Evolutionary conservation across 768 basidiomycete genomes (phyloP).

Genomic region (Xerocomellus intermedius): DNA sequence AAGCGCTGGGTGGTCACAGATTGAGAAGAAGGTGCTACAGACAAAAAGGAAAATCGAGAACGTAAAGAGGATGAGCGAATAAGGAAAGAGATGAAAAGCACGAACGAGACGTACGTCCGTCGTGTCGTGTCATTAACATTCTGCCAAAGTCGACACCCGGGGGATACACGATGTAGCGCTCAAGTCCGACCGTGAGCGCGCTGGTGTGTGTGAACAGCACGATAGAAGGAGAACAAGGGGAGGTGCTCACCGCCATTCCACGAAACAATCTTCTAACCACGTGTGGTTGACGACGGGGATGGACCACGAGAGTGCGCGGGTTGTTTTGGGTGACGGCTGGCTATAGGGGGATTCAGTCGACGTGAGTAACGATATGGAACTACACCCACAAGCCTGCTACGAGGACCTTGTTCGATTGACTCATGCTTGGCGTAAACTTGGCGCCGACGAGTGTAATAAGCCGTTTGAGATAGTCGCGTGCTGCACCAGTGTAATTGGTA

Average conservation of each 20-base stretch:
- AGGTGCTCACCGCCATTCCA: slow-evolving; percentile 58
- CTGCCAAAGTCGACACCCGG: slow-evolving; percentile 62
- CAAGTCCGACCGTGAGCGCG: slow-evolving; percentile 56
- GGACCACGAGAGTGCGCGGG: slow-evolving; percentile 74
- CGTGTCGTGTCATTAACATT: slow-evolving; percentile 30
- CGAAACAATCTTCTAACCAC: slow-evolving; percentile 90
- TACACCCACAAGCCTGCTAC: slow-evolving; percentile 77
- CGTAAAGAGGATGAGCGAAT: background rate
- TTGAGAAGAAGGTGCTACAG: slow-evolving; percentile 9
- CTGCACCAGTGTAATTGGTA: slow-evolving; percentile 85
- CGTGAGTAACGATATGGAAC: background rate
- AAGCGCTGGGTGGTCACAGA: background rate
- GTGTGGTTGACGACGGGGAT: slow-evolving; percentile 87
- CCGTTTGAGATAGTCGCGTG: slow-evolving; percentile 85
- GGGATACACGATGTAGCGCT: slow-evolving; percentile 71
- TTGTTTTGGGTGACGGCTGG: slow-evolving; percentile 54
- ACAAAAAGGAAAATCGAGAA: background rate
- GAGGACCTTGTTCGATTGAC: slow-evolving; percentile 70
- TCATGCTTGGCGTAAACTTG: slow-evolving; percentile 80
- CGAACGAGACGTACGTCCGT: slow-evolving; percentile 12
- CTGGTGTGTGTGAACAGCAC: slow-evolving; percentile 12
- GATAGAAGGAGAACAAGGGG: background rate
- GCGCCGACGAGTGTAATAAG: slow-evolving; percentile 77
- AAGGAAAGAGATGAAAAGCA: background rate
- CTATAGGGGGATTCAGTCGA: slow-evolving; percentile 20